Base-by-base conservation (phyloP, 108 stramenopile genomes). In the Poteriospumella lacustris region DNA sequence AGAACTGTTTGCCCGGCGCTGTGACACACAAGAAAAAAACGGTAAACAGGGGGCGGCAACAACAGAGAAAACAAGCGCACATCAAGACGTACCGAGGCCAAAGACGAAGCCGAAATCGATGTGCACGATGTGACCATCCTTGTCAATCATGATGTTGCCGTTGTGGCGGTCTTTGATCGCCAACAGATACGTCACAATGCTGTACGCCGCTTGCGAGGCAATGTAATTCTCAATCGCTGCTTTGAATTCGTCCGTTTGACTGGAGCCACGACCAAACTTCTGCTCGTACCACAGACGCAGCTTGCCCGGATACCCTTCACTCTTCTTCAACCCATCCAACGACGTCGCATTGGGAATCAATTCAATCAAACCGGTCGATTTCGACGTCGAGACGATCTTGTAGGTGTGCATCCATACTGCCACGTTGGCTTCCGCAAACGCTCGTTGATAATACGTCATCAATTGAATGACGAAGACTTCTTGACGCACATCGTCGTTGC, bases 31-130 rank as follows among this genome's bases (percentile, higher is more conserved):
- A 19, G 24, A 56, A 56, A 19, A 56, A 56, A 19, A 56, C 15
- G 15, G 52, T 56, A 56, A 56, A 56, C 15, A 19, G 52, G 24
- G 24, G 24, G 15, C 24, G 15, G 15, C 52, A 56, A 56, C 15
- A 56, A 19, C 15, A 56, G 15, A 56, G 19, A n/a, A n/a, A n/a
- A n/a, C n/a, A n/a, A n/a, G n/a, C n/a, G n/a, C n/a, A n/a, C n/a
- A n/a, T 56, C 24, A 56, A 56, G 15, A 15, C 24, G 15, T 56
- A 56, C 52, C 93, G 91, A 93, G 93, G 59, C 97, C 97, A 80
- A 99, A 89, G 12, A 96, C 95, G 83, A 99, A 99, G 44, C 98
- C 98, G 85, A 97, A 99, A 81, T 99, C 98, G 77, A 99, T 99
- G 87, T 95, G 93, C 69, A 98, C 92, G 41, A 99, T 58, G 76